These are phyloP conservation scores for Vanrija sp. DNA, from an alignment of 1,284 basidiomycete genomes.

Conservation along the genomic window DNA sequence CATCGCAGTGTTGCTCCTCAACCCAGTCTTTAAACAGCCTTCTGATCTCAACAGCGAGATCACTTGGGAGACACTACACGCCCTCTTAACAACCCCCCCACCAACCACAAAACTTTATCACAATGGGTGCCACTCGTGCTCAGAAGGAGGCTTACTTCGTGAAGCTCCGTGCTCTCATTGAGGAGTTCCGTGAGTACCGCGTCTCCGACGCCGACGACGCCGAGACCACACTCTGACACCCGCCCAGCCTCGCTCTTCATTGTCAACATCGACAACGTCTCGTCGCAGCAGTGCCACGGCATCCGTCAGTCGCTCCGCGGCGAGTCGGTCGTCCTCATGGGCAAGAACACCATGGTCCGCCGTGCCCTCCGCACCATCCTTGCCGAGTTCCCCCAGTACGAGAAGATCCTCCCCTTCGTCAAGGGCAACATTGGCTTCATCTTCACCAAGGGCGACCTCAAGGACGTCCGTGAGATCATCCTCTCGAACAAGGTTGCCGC, in stretches of 20 bases:
- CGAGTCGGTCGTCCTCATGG: conserved; percentile 97
- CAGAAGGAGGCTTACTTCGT: conserved; percentile 91
- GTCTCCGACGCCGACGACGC: not conserved
- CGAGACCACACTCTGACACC: not conserved
- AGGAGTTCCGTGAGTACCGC: conserved; percentile 73
- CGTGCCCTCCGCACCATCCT: conserved; percentile 91
- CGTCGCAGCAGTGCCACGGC: conserved; percentile 80
- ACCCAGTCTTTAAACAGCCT: conserved; percentile 50
- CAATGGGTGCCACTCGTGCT: conserved; percentile 87
- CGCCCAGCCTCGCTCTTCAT: conserved; percentile 90
- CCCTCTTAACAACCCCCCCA: conserved; percentile 10
- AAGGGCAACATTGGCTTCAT: conserved; percentile 99
- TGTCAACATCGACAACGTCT: conserved; percentile 99
- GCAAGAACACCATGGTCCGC: conserved; percentile 99
- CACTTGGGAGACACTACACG: conserved; percentile 47
- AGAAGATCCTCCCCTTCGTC: conserved; percentile 92
- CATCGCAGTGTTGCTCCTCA: conserved; percentile 14
- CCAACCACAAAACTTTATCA: conserved; percentile 39
- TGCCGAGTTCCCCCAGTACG: conserved; percentile 85
- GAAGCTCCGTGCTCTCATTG: conserved; percentile 90
- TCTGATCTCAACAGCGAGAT: conserved; percentile 42
- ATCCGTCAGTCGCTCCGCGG: conserved; percentile 96
- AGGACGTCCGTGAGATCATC: conserved; percentile 90
- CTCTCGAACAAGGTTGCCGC: conserved; percentile 96
- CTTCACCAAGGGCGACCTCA: conserved; percentile 89